Evolutionary conservation across 345 rosid species (phyloP).

Genomic region (Murraya koenigii): DNA sequence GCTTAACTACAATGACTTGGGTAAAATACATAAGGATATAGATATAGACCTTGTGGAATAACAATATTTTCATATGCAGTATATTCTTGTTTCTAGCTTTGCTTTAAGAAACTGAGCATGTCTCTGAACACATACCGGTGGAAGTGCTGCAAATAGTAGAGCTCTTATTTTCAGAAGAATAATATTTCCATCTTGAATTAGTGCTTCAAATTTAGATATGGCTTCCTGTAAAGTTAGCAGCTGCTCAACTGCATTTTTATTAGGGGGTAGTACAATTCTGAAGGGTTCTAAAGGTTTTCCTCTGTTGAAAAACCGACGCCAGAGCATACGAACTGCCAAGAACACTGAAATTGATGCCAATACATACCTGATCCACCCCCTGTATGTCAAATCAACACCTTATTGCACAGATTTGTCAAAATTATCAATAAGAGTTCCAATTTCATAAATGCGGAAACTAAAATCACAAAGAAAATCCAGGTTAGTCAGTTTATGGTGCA

Average conservation of each 20-base stretch:
- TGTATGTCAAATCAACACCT: conserved; percentile 27
- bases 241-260: conserved; percentile 89
- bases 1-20: neutral
- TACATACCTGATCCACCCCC: conserved; percentile 72
- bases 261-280: conserved; percentile 63
- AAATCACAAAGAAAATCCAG: conserved; percentile 6
- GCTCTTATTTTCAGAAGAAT: conserved; percentile 89
- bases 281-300: conserved; percentile 58
- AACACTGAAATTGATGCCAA: conserved; percentile 48
- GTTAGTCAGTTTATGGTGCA: neutral
- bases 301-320: conserved; percentile 51
- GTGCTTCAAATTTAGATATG: conserved; percentile 59
- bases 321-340: conserved; percentile 62
- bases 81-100: neutral
- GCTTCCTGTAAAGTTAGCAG: conserved; percentile 76
- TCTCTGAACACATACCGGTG: conserved; percentile 50
- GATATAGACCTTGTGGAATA: neutral
- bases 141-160: conserved; percentile 67
- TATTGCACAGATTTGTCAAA: conserved; percentile 5
- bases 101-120: conserved; percentile 2
- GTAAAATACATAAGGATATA: neutral
- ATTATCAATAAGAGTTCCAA: neutral
- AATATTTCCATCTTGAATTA: conserved; percentile 74
- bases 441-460: conserved; percentile 3
- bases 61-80: neutral